Evolutionary conservation across 345 rosid genomes (phyloP), one percentile per base, ranked within the genome.

Genomic region (Hibiscus tridactylites): DNA sequence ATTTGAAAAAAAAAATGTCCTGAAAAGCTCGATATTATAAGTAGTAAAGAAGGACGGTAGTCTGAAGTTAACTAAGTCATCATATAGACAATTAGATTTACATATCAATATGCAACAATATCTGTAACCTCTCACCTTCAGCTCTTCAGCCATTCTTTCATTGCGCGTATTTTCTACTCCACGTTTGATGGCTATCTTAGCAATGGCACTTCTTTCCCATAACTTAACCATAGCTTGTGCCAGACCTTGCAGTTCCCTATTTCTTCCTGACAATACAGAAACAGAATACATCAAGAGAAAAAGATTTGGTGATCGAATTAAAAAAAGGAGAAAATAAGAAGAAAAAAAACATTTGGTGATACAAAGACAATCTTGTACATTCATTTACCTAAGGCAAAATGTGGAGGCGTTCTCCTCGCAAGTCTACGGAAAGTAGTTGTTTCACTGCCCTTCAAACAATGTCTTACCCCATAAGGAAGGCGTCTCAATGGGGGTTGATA

Each of bases 131-230:
- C 85, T 75, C 63, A 90, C 97, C 97, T 85, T 87, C 31, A 94
- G 96, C 70, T 91, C 97, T 73, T 90, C 97, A 2, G 97, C 95
- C 98, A 94, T 94, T 77, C 96, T 85, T 77, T 94, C 98, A 78
- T 90, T 94, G 50, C 88, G 76, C 12, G 96, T 90, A 79, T 90
- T 88, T 79, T 73, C 83, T 19, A 94, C 95, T 44, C 91, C 90
- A 1, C 93, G 97, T 77, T 94, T 94, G 76, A 94, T 84, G 28
- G 98, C 98, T 77, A 94, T 91, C 81, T 94, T 94, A 46, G 97
- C 93, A 35, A 94, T 82, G 3, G 88, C 93, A 80, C 85, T 91
- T 63, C 74, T 90, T 76, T 81, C 88, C 98, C 98, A 94, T 72
- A 91, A 85, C 87, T 90, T 90, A 68, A 81, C 86, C 81, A 91